These are phyloP conservation scores for Fusarium sp. DNA, from an alignment of 2,329 filamentous ascomycete genomes.

Conservation along the genomic window DNA sequence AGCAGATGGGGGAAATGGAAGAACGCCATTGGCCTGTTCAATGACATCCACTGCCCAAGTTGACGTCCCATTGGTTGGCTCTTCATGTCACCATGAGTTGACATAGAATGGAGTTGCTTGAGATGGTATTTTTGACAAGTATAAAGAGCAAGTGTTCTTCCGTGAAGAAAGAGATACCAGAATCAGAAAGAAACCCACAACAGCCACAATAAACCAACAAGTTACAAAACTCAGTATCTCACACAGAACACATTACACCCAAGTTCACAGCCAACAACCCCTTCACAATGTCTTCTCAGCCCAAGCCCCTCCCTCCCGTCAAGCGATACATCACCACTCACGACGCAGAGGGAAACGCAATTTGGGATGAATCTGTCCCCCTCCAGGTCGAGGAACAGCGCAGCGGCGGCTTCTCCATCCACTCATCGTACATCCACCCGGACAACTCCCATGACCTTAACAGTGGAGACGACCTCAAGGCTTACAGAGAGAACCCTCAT, in stretches of 20 bases:
- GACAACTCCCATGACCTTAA: slow-evolving; percentile 22
- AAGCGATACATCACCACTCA: slow-evolving; percentile 38
- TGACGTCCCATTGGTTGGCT: background rate
- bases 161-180: background rate
- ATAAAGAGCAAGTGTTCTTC: slow-evolving; percentile 7
- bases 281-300: slow-evolving; percentile 23
- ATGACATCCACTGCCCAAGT: background rate
- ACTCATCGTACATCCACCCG: slow-evolving; percentile 35
- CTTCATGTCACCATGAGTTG: background rate
- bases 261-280: background rate
- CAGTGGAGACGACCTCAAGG: slow-evolving; percentile 28
- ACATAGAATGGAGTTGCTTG: background rate
- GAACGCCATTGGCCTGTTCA: background rate
- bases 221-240: background rate
- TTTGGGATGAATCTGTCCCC: slow-evolving; percentile 32
- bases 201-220: background rate
- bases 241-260: background rate
- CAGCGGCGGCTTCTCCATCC: slow-evolving; percentile 32
- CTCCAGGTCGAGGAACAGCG: slow-evolving; percentile 23
- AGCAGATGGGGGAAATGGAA: background rate
- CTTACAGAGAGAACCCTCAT: slow-evolving; percentile 30
- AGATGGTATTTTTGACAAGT: background rate
- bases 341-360: slow-evolving; percentile 29
- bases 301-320: slow-evolving; percentile 28
- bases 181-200: background rate